Base-by-base conservation (phyloP, 2,329 filamentous ascomycete genomes). In the Exophiala aquamarina region DNA sequence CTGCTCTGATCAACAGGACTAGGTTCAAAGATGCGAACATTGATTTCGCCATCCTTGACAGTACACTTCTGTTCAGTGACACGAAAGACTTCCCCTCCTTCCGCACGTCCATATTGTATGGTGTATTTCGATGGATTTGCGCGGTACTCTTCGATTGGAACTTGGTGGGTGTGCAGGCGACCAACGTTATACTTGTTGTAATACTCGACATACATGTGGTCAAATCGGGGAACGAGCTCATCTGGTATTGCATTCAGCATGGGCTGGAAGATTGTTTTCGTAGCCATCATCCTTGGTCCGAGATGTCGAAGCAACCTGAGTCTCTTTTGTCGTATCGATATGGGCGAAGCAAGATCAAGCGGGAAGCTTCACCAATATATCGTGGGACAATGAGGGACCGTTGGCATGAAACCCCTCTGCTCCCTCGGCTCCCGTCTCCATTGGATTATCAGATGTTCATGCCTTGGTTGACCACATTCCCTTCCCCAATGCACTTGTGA, bases 181-280 rank as follows among this genome's bases (percentile, higher is more conserved):
- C 69, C 70, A 2, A 61, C 66, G 44, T 67, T 70, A 59, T 70
- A 67, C 45, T 66, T 67, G 47, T 70, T 67, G 56, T 71, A 70
- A 57, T 71, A 62, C 39, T 68, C 62, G 19, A 70, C 61, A 41
- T 69, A 73, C 29, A 63, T 57, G 2, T 68, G 66, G 33, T 73
- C 70, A 49, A 69, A 71, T 4, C 65, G 62, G 14, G 62, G 52
- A 4, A 66, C 47, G 21, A 72, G 60, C 35, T 68, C 55, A 2
- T 54, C 47, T 4, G 69, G 68, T 7, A 72, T 72, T 56, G 63
- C 67, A 44, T 73, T 72, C 41, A 70, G 61, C 13, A 67, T 61
- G n/a, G 69, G 68, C 38, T 70, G 14, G 23, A 14, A n/a, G 14
- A 40, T 40, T 37, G 23, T 26, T 11, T 26, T 26, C 11, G 23